These are phyloP conservation scores for Calamus simplicifolius DNA, from an alignment of 176 grass and related monocot genomes.

Conservation along the genomic window DNA sequence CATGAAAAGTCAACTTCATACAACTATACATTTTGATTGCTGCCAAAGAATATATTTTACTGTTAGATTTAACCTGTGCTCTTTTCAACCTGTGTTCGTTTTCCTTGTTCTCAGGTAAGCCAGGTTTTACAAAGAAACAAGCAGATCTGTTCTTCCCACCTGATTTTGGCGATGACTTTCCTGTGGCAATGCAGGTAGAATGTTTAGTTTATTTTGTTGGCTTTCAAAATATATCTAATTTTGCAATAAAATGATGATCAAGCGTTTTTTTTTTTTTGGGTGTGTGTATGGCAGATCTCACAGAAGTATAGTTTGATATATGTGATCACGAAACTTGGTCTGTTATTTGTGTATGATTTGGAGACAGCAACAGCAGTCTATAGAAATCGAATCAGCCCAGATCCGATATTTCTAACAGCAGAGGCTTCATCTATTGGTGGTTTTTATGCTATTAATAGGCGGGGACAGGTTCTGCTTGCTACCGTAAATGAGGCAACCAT, in stretches of 20 bases:
- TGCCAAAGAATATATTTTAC: too few relatives aligned
- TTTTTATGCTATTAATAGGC: constrained; percentile 98
- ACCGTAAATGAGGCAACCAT: constrained; percentile 93
- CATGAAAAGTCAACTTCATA: too few relatives aligned
- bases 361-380: constrained; percentile 93
- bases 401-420: constrained; percentile 92
- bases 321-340: constrained; percentile 93
- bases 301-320: constrained; percentile 94
- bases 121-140: constrained; percentile 96
- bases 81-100: neutral
- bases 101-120: constrained; percentile 49
- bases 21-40: too few relatives aligned
- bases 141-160: constrained; percentile 90
- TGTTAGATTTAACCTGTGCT: neutral
- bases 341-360: constrained; percentile 97
- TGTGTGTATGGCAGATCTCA: constrained; percentile 43
- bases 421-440: constrained; percentile 77
- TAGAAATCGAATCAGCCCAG: constrained; percentile 96
- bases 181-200: constrained; percentile 91
- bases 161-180: constrained; percentile 96
- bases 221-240: neutral
- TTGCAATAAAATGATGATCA: neutral
- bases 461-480: constrained; percentile 88
- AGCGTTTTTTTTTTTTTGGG: neutral
- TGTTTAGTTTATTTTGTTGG: neutral